phyloP scores from a whole-genome alignment of 1,284 basidiomycete species.

The Entoloma clypeatum region DNA sequence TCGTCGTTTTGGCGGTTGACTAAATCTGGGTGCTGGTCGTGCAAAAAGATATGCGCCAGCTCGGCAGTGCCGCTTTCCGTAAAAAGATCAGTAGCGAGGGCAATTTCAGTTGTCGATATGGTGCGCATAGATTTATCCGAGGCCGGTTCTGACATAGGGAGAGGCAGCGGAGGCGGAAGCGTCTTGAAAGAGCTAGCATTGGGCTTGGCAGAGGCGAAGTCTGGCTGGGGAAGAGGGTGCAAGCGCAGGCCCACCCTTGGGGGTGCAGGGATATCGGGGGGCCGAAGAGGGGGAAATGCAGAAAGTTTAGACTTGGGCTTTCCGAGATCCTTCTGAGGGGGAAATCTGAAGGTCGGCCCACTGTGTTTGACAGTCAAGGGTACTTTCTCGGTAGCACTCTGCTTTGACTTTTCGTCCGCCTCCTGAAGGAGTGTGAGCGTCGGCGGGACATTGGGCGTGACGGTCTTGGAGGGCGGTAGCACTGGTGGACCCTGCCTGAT shows the following conservation, averaged over 20 bases:
- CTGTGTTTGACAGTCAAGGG: no score
- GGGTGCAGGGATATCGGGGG: slow-evolving; percentile 8
- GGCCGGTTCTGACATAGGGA: slow-evolving; percentile 12
- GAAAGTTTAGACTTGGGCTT: no score
- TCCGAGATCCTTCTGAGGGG: no score
- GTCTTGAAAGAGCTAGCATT: slow-evolving; percentile 12
- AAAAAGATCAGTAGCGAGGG: slow-evolving; percentile 36
- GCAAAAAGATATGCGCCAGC: slow-evolving; percentile 38
- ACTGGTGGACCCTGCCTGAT: slow-evolving; percentile 3
- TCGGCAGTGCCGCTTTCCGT: slow-evolving; percentile 39
- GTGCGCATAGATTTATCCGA: slow-evolving; percentile 28
- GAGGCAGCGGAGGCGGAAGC: slow-evolving; percentile 15
- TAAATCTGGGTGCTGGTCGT: slow-evolving; percentile 31
- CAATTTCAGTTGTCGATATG: slow-evolving; percentile 38
- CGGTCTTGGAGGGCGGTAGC: slow-evolving; percentile 7
- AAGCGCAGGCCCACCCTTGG: slow-evolving; percentile 10
- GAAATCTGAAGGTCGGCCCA: no score
- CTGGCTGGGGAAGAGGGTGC: slow-evolving; percentile 6
- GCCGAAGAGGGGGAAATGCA: slow-evolving; percentile 4
- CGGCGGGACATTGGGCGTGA: slow-evolving; percentile 14
- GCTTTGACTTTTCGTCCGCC: slow-evolving; percentile 12
- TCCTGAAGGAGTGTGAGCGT: slow-evolving; percentile 3
- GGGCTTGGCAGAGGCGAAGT: slow-evolving; percentile 4
- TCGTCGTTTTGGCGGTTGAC: slow-evolving; percentile 16
- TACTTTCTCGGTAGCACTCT: no score